These are phyloP conservation scores for Tricholoma sp. DNA, from an alignment of 768 basidiomycete genomes.

Conservation along the genomic window DNA sequence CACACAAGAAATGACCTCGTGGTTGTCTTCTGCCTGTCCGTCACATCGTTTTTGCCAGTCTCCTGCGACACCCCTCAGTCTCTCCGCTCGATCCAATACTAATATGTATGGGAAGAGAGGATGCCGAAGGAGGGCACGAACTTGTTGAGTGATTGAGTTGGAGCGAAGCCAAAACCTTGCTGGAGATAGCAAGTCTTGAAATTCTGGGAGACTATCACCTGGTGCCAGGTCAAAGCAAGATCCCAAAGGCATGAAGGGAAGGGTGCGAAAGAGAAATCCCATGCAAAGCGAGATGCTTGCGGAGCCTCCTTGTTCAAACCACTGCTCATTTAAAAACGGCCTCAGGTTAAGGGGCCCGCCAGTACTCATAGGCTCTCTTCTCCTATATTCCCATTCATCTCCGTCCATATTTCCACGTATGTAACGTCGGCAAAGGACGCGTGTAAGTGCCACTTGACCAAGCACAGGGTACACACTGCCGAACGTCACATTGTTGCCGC, in stretches of 20 bases:
- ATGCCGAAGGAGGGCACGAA: constrained; percentile 28
- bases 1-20: constrained; percentile 5
- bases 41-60: constrained; percentile 14
- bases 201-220: constrained; percentile 35
- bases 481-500: constrained; percentile 39
- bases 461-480: constrained; percentile 46
- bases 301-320: constrained; percentile 41
- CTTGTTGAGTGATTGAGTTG: constrained; percentile 30
- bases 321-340: constrained; percentile 41
- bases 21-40: constrained; percentile 2
- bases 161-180: constrained; percentile 43
- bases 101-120: constrained; percentile 30
- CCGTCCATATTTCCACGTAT: constrained; percentile 41
- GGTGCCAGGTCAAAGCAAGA: constrained; percentile 20
- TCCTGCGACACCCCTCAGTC: constrained; percentile 16
- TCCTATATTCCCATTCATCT: constrained; percentile 50
- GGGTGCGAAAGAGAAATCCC: constrained; percentile 34
- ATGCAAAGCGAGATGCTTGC: constrained; percentile 39
- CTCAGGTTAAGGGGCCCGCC: constrained; percentile 49
- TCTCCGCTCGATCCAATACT: constrained; percentile 30
- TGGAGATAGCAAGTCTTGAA: constrained; percentile 36
- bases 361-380: constrained; percentile 41
- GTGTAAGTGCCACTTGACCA: constrained; percentile 47
- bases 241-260: constrained; percentile 45
- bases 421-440: constrained; percentile 43